Conservation (phyloP, 1,139 yeast genomes). For the Pichia sp. region DNA sequence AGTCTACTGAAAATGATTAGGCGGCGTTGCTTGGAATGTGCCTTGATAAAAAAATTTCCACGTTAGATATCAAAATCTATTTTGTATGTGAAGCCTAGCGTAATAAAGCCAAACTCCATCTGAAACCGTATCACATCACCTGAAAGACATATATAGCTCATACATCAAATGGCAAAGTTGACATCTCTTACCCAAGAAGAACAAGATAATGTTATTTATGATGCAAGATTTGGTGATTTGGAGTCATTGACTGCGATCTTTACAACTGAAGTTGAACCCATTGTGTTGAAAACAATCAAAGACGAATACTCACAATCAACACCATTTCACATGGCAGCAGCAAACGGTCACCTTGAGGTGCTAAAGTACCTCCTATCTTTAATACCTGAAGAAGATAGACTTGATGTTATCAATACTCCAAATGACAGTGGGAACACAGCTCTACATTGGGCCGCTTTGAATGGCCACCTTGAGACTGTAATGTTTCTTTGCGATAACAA, state of each 20-base stretch:
- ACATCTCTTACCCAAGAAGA: slow-evolving; percentile 55
- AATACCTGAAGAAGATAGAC: slow-evolving; percentile 36
- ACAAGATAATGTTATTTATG: slow-evolving; percentile 71
- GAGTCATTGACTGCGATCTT: slow-evolving; percentile 66
- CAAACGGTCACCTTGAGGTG: slow-evolving; percentile 79
- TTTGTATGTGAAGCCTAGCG: too few species aligned
- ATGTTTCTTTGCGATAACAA: slow-evolving; percentile 62
- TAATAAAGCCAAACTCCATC: too few species aligned
- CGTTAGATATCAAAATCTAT: too few species aligned
- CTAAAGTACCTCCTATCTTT: slow-evolving; percentile 53
- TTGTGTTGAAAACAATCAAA: slow-evolving; percentile 42
- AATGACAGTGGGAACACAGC: slow-evolving; percentile 90
- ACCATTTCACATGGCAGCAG: slow-evolving; percentile 90
- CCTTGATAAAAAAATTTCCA: too few species aligned
- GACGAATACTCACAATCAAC: slow-evolving; percentile 65
- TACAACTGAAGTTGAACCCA: slow-evolving; percentile 45
- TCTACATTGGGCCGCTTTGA: slow-evolving; percentile 90
- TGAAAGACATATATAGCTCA: neutral
- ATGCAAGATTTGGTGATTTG: slow-evolving; percentile 82
- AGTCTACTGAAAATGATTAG: too few species aligned
- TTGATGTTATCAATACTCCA: slow-evolving; percentile 41
- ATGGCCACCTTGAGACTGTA: slow-evolving; percentile 74
- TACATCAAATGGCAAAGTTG: slow-evolving; percentile 21
- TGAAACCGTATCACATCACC: too few species aligned
- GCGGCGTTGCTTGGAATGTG: too few species aligned